A percentile compares a stretch with the other conserved stretches of the same genome.
phyloP scores from a whole-genome alignment of 768 basidiomycete genomes.

The Collybia sp. region DNA sequence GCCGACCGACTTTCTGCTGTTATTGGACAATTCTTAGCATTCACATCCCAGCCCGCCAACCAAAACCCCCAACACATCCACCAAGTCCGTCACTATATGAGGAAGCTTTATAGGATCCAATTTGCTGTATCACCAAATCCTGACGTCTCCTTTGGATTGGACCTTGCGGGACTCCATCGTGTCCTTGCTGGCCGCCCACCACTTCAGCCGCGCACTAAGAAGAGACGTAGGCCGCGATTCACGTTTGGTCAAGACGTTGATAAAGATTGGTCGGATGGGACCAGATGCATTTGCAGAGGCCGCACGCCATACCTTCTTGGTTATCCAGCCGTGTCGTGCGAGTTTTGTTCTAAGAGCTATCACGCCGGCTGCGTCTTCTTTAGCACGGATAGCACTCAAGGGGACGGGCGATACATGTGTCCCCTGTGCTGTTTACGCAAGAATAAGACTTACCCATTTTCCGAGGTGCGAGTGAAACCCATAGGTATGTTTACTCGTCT shows the following conservation, averaged over 20 bases:
- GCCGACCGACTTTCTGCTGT: constrained; percentile 69
- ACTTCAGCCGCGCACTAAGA: constrained; percentile 45
- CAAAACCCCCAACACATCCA: constrained; percentile 75
- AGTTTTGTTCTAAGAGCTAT: constrained; percentile 59
- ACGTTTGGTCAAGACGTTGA: constrained; percentile 76
- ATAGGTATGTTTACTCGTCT: constrained; percentile 35
- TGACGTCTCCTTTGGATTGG: constrained; percentile 77
- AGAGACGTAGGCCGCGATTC: constrained; percentile 52
- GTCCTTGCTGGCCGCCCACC: constrained; percentile 66
- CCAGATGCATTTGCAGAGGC: constrained; percentile 79
- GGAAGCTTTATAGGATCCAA: constrained; percentile 85
- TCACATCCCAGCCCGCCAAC: constrained; percentile 62
- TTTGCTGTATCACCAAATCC: constrained; percentile 83
- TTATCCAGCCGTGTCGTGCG: constrained; percentile 65
- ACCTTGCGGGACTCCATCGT: constrained; percentile 78
- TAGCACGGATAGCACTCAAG: constrained; percentile 24
- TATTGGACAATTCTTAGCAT: constrained; percentile 79
- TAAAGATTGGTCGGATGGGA: constrained; percentile 67
- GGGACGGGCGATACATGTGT: constrained; percentile 46
- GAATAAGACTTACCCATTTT: constrained; percentile 64
- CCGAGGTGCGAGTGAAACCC: constrained; percentile 71
- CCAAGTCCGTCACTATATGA: constrained; percentile 87
- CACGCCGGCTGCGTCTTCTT: constrained; percentile 77
- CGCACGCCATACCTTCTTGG: constrained; percentile 54
- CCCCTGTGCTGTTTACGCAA: constrained; percentile 78